Percentiles rank a stretch among this genome's conserved stretches.
Conservation (phyloP, 2,329 filamentous ascomycete species). For the Fusarium acutatum region DNA sequence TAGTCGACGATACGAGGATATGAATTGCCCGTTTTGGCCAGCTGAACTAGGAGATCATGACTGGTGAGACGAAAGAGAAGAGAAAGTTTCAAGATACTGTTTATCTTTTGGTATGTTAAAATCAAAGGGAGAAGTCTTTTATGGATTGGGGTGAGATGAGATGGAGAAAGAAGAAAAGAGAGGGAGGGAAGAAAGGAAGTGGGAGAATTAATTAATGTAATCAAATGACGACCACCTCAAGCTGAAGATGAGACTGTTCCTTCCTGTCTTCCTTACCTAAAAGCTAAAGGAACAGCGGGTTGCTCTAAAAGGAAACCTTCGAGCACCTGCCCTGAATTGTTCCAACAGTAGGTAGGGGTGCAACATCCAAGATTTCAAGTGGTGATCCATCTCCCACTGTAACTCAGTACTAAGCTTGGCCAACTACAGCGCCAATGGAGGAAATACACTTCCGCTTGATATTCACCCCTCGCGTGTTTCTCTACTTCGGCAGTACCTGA, state of each 20-base stretch:
- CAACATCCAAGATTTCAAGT: not conserved
- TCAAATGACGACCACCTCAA: constrained; percentile 1
- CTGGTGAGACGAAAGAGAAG: constrained; percentile 1
- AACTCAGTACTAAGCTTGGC: not conserved
- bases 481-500: not conserved
- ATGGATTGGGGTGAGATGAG: not conserved
- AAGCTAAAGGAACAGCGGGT: constrained; percentile 9
- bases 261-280: not conserved
- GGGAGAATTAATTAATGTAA: constrained; percentile 9
- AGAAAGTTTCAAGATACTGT: constrained; percentile 2
- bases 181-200: not conserved
- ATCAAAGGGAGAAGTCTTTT: not conserved
- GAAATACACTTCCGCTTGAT: not conserved
- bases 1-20: constrained; percentile 3
- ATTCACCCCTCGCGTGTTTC: not conserved
- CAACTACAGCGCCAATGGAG: not conserved
- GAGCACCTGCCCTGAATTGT: constrained; percentile 4
- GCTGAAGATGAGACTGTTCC: not conserved
- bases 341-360: not conserved
- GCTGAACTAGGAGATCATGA: constrained; percentile 21
- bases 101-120: constrained; percentile 8
- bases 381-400: not conserved
- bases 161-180: not conserved
- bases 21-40: constrained; percentile 13
- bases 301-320: constrained; percentile 17